A percentile compares a stretch with the other conserved stretches of the same genome.
These are phyloP conservation scores for Microthlaspi erraticum DNA, from an alignment of 345 rosid species.

Conservation along the genomic window DNA sequence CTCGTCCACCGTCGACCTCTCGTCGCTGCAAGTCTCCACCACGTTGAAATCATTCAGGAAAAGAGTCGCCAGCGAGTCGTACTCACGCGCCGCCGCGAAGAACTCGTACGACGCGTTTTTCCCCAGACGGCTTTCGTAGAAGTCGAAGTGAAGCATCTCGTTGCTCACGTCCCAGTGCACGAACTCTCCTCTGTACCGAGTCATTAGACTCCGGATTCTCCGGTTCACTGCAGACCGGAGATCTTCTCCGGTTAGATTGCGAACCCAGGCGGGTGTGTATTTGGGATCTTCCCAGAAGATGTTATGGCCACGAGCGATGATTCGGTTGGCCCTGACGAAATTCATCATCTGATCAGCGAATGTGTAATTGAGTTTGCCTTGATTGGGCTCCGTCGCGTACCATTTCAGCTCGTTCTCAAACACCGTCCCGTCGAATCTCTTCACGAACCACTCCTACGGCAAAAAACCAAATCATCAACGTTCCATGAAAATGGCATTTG, in stretches of 20 bases:
- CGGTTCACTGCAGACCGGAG: slow-evolving; percentile 62
- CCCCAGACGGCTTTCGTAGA: slow-evolving; percentile 71
- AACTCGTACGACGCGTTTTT: slow-evolving; percentile 66
- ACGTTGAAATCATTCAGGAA: slow-evolving; percentile 87
- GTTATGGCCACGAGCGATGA: slow-evolving; percentile 81
- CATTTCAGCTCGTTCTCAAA: slow-evolving; percentile 92
- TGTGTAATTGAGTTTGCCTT: slow-evolving; percentile 70
- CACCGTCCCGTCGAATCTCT: slow-evolving; percentile 85
- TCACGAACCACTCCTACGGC: slow-evolving; percentile 71
- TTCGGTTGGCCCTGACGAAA: slow-evolving; percentile 60
- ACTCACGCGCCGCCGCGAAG: slow-evolving; percentile 58
- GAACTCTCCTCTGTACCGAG: slow-evolving; percentile 74
- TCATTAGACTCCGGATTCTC: slow-evolving; percentile 75
- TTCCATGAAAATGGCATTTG: not conserved
- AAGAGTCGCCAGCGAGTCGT: slow-evolving; percentile 72
- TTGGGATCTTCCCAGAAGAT: slow-evolving; percentile 92
- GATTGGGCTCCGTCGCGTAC: slow-evolving; percentile 81
- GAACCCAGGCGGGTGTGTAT: slow-evolving; percentile 74
- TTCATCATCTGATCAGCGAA: slow-evolving; percentile 65
- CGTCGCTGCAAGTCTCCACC: slow-evolving; percentile 77
- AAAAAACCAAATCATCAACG: not conserved
- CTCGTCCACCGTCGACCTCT: slow-evolving; percentile 67
- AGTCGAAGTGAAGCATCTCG: slow-evolving; percentile 88
- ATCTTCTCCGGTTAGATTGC: slow-evolving; percentile 46
- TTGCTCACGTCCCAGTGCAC: slow-evolving; percentile 89